These are phyloP conservation scores for Pythium pectinolyticum DNA, from an alignment of 352 stramenopile species.

Conservation along the genomic window DNA sequence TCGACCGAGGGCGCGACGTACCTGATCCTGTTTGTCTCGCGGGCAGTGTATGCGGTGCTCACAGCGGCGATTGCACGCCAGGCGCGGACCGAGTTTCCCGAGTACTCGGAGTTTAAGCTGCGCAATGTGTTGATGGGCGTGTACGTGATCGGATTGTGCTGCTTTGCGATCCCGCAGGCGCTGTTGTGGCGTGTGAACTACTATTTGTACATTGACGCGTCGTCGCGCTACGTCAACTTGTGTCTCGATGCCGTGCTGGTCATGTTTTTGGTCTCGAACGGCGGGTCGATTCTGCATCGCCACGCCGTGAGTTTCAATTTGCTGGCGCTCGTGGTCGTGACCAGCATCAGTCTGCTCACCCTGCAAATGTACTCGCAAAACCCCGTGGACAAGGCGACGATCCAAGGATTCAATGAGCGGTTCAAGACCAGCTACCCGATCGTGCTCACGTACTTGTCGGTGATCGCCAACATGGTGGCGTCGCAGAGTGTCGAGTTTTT, in stretches of 20 bases:
- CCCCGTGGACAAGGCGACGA: slow-evolving; percentile 24
- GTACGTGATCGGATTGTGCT: slow-evolving; percentile 57
- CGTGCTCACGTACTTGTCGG: slow-evolving; percentile 77
- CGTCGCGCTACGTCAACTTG: slow-evolving; percentile 69
- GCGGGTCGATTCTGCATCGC: slow-evolving; percentile 72
- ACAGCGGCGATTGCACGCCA: slow-evolving; percentile 33
- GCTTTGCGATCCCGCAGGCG: slow-evolving; percentile 47
- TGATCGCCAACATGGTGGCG: slow-evolving; percentile 81
- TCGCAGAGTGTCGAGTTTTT: slow-evolving; percentile 83
- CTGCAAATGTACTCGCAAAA: slow-evolving; percentile 51
- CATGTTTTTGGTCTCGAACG: slow-evolving; percentile 87
- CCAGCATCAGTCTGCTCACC: slow-evolving; percentile 39
- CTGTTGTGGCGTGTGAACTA: slow-evolving; percentile 67
- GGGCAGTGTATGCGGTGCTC: slow-evolving; percentile 32
- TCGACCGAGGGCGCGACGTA: slow-evolving; percentile 39
- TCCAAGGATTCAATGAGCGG: slow-evolving; percentile 58
- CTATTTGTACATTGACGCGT: slow-evolving; percentile 56
- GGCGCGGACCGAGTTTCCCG: slow-evolving; percentile 47
- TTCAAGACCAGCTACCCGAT: slow-evolving; percentile 85
- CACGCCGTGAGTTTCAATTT: slow-evolving; percentile 67
- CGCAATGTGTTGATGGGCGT: slow-evolving; percentile 61
- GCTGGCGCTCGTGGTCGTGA: slow-evolving; percentile 52
- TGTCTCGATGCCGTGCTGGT: slow-evolving; percentile 76
- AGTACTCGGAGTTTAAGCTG: slow-evolving; percentile 60
- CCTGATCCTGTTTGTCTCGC: slow-evolving; percentile 44